phyloP scores from a whole-genome alignment of 1,284 basidiomycete genomes.

The Malassezia psittaci region DNA sequence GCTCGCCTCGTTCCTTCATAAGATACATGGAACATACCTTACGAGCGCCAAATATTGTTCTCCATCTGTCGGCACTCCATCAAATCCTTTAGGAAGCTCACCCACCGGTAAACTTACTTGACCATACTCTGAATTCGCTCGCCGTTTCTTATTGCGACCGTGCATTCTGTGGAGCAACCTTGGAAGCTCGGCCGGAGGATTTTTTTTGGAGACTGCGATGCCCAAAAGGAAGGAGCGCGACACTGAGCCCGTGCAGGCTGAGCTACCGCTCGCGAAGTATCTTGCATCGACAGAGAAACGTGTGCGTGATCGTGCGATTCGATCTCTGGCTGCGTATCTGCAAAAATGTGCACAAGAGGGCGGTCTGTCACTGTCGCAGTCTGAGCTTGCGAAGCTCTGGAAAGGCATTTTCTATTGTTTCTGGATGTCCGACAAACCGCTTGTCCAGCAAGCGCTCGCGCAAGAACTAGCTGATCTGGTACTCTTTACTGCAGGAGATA shows the following conservation, averaged over 20 bases:
- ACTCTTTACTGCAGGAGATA: constrained; percentile 17
- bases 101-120: constrained; percentile 29
- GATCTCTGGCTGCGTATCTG: constrained; percentile 61
- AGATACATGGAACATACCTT: constrained; percentile 15
- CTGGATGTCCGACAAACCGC: constrained; percentile 99
- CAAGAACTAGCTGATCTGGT: constrained; percentile 67
- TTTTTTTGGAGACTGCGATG: constrained; percentile 13
- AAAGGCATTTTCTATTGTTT: constrained; percentile 95
- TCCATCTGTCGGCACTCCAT: constrained; percentile 33
- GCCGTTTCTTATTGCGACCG: not conserved
- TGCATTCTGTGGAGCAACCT: not conserved
- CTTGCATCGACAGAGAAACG: constrained; percentile 54
- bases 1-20: constrained; percentile 3
- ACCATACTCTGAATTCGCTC: constrained; percentile 1
- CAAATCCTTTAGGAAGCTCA: constrained; percentile 25
- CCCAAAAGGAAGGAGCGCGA: constrained; percentile 3
- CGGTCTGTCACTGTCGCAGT: constrained; percentile 51
- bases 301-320: constrained; percentile 68
- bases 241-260: constrained; percentile 9
- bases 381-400: constrained; percentile 86
- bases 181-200: constrained; percentile 11
- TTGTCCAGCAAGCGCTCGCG: constrained; percentile 86
- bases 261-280: constrained; percentile 33
- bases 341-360: constrained; percentile 22
- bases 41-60: constrained; percentile 40